These are phyloP conservation scores for Backusella circina DNA, from an alignment of 192 early-diverging fungal genomes.

Conservation along the genomic window DNA sequence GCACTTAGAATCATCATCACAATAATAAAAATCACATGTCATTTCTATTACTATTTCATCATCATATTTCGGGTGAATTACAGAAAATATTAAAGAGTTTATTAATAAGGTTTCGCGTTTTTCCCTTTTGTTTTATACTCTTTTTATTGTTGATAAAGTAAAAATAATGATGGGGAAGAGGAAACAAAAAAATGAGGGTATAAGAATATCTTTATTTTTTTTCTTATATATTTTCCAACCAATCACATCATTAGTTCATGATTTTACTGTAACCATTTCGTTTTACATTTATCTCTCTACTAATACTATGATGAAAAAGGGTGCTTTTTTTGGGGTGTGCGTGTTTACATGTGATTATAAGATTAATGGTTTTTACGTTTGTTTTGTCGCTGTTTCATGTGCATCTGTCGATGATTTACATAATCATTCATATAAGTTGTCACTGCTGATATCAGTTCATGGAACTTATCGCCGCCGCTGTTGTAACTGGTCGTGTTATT, in stretches of 20 bases:
- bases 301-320: neutral
- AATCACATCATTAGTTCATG: neutral
- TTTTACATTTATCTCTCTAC: neutral
- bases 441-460: conserved; percentile 14
- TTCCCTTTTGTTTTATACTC: neutral
- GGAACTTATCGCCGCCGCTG: conserved; percentile 12
- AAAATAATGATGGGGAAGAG: neutral
- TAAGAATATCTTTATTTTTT: neutral
- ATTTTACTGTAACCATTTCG: neutral
- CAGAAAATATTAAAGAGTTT: neutral
- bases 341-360: neutral
- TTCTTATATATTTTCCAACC: no score
- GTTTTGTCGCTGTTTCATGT: conserved; percentile 1
- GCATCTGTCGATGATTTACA: conserved; percentile 8
- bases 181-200: neutral
- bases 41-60: neutral
- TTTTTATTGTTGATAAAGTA: neutral
- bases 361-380: neutral
- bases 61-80: neutral
- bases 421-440: conserved; percentile 16
- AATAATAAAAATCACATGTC: neutral
- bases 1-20: neutral
- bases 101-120: neutral
- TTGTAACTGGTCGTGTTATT: neutral
- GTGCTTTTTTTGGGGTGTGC: no score